A percentile compares a stretch with the other conserved stretches of the same genome.
phyloP scores from a whole-genome alignment of 2,329 filamentous ascomycete species.

The Penicillium rolfsii region DNA sequence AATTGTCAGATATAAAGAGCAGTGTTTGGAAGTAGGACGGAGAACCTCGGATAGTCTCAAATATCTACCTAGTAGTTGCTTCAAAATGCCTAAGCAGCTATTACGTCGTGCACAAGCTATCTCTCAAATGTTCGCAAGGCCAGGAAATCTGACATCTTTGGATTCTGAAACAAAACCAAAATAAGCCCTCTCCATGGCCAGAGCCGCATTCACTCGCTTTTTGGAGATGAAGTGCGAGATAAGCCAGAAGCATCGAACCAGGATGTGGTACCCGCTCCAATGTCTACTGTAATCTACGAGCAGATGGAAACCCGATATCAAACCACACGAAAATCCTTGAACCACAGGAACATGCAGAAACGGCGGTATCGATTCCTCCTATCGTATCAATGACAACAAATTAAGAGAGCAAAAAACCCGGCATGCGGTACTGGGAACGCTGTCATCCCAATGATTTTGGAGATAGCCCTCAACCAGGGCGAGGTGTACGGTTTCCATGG shows the following conservation, averaged over 20 bases:
- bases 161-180: not conserved
- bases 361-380: constrained; percentile 12
- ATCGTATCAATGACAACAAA: constrained; percentile 13
- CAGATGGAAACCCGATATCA: not conserved
- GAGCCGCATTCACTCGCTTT: not conserved
- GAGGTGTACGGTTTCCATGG: constrained; percentile 34
- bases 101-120: not conserved
- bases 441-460: constrained; percentile 13
- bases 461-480: constrained; percentile 23
- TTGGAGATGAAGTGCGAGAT: not conserved
- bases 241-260: not conserved
- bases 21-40: too few relatives aligned
- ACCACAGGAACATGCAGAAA: constrained; percentile 3
- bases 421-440: constrained; percentile 13
- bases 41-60: not conserved
- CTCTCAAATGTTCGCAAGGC: not conserved
- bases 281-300: not conserved
- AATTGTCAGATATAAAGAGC: not conserved
- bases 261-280: not conserved
- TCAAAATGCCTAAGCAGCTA: not conserved
- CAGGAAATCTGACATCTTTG: not conserved
- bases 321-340: not conserved
- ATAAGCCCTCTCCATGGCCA: not conserved
- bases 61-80: not conserved
- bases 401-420: constrained; percentile 7